These are phyloP conservation scores for Periglandula ipomoeae DNA, from an alignment of 2,329 filamentous ascomycete genomes.

Conservation along the genomic window DNA sequence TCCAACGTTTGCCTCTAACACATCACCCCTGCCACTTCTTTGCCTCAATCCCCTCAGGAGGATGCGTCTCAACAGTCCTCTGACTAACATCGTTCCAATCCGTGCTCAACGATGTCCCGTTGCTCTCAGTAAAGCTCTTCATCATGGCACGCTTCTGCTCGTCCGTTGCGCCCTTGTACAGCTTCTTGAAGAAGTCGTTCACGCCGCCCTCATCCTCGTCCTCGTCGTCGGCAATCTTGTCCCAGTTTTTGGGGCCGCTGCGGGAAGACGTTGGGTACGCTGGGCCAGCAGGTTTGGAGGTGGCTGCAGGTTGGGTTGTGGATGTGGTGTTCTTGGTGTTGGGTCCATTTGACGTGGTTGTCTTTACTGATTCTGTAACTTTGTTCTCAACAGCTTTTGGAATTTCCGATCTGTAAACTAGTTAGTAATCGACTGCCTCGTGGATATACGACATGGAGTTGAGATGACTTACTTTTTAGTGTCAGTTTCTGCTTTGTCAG, in stretches of 20 bases:
- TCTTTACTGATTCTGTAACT: background rate
- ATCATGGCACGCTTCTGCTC: constrained; percentile 91
- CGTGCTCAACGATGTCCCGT: constrained; percentile 85
- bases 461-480: background rate
- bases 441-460: no score
- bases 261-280: constrained; percentile 82
- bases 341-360: background rate
- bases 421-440: no score
- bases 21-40: constrained; percentile 61
- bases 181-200: constrained; percentile 79
- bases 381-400: no score
- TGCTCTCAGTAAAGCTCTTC: constrained; percentile 93
- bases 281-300: constrained; percentile 27
- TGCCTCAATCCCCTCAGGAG: constrained; percentile 68
- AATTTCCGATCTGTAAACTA: no score
- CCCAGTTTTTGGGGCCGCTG: constrained; percentile 83
- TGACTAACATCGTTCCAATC: constrained; percentile 78
- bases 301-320: background rate
- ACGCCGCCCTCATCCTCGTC: constrained; percentile 55
- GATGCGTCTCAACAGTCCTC: constrained; percentile 60
- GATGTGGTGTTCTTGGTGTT: background rate
- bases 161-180: constrained; percentile 67
- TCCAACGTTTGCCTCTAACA: no score
- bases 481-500: background rate
- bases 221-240: constrained; percentile 54